Evolutionary conservation across 140 eudicot genomes (phyloP).

Genomic region (Anethum foeniculum): DNA sequence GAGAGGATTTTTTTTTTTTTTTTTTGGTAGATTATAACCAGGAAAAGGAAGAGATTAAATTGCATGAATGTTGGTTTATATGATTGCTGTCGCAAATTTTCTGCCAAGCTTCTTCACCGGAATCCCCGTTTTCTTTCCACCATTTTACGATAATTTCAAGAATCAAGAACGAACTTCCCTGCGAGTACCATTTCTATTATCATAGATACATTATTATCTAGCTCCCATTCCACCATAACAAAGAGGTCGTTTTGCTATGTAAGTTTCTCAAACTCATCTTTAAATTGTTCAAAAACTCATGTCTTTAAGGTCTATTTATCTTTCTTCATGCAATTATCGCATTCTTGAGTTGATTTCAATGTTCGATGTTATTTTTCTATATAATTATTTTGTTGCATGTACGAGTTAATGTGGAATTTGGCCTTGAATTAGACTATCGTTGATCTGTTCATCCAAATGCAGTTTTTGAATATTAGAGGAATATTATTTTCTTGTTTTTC

Average conservation of each 20-base stretch:
- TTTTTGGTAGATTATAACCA: background rate
- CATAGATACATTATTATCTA: background rate
- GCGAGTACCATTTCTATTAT: background rate
- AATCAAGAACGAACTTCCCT: background rate
- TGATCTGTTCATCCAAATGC: background rate
- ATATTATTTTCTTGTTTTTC: background rate
- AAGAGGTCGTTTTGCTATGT: background rate
- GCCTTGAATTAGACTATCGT: background rate
- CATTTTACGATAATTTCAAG: background rate
- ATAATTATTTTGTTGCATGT: background rate
- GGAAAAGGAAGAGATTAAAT: background rate
- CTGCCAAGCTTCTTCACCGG: background rate
- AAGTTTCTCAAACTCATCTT: background rate
- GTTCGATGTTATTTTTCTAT: background rate
- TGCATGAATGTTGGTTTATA: background rate
- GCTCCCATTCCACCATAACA: background rate
- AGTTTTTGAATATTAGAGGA: no score
- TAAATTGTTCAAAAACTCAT: background rate
- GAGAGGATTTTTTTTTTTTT: background rate
- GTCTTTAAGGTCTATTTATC: background rate
- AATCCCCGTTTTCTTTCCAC: background rate
- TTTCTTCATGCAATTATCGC: background rate
- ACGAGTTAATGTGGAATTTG: background rate
- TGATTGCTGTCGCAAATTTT: background rate
- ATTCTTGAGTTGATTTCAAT: background rate